Evolutionary conservation across 2,329 filamentous ascomycete genomes (phyloP), one percentile per base, ranked within the genome.

Genomic region (Alternaria ethzedia): DNA sequence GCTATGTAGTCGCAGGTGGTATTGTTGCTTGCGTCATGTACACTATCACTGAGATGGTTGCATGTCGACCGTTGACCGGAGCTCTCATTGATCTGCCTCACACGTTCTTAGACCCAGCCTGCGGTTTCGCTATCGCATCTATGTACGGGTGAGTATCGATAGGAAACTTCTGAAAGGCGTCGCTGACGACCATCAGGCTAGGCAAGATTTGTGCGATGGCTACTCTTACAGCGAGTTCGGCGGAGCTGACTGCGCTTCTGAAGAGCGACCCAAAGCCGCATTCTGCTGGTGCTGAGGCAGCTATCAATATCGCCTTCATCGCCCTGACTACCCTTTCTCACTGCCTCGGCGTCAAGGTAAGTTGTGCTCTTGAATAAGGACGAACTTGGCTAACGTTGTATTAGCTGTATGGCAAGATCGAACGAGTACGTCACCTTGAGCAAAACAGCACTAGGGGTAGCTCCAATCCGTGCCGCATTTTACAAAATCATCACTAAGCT

Each of bases 321-420:
- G 63, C 52, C 7, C 32, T 74, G 47, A 74, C 71, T n/a, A 72
- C 71, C 4, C 41, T 73, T 10, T 68, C 70, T 2, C 71, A 74
- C 36, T 74, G 71, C 56, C 54, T 73, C 26, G 71, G 71, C 20
- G 69, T 74, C 10, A 70, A 66, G 54, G 70, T 72, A 57, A 57
- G 63, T 25, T 47, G 1, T 36, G 9, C 5, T 2, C 0, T 15
- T 32, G 6, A 2, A 10, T 15, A 7, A 43, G 1, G 25, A 2
- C 20, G 1, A 0, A 20, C n/a, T 21, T 23, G 5, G 21, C 57
- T 70, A 10, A 70, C 15, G 30, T 49, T 49, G 2, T 25, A 15
- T 6, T 30, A 76, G 71, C 59, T 78, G 4, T 78, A 78, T 51
- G 76, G 75, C 3, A 72, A 68, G 30, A 65, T 78, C 12, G 76